These are phyloP conservation scores for Kalmanozyma brasiliensis DNA, from an alignment of 1,284 basidiomycete genomes.

Conservation along the genomic window DNA sequence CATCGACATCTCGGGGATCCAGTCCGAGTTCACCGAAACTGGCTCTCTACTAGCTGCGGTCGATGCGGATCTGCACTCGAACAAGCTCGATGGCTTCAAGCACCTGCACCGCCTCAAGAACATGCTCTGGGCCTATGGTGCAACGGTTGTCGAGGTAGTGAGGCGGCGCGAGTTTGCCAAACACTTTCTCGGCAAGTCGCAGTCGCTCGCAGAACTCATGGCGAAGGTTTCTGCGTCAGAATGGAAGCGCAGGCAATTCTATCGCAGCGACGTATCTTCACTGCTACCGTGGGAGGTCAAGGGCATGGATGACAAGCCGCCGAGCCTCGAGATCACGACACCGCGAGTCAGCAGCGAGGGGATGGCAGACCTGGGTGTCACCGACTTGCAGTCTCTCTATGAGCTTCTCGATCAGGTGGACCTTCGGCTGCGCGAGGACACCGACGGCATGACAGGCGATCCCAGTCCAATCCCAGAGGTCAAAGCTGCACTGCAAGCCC, in stretches of 20 bases:
- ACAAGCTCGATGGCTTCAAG: slow-evolving; percentile 77
- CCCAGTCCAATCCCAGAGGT: slow-evolving; percentile 50
- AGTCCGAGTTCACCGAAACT: slow-evolving; percentile 64
- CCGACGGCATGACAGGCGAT: slow-evolving; percentile 6
- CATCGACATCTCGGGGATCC: slow-evolving; percentile 64
- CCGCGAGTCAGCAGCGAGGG: slow-evolving; percentile 39
- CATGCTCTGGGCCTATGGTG: slow-evolving; percentile 91
- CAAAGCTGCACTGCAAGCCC: slow-evolving; percentile 42
- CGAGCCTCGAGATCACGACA: slow-evolving; percentile 62
- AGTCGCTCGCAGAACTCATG: slow-evolving; percentile 65
- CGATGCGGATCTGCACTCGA: slow-evolving; percentile 54
- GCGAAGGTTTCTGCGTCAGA: slow-evolving; percentile 59
- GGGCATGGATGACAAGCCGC: slow-evolving; percentile 56
- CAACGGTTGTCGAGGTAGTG: slow-evolving; percentile 89
- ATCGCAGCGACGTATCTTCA: slow-evolving; percentile 45
- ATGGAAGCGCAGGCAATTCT: slow-evolving; percentile 52
- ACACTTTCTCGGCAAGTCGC: slow-evolving; percentile 55
- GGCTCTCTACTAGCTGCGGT: slow-evolving; percentile 50
- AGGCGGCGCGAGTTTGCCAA: slow-evolving; percentile 81
- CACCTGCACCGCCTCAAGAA: slow-evolving; percentile 88
- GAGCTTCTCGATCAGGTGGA: slow-evolving; percentile 55
- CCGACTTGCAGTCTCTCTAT: slow-evolving; percentile 52
- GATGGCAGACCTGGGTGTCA: slow-evolving; percentile 43
- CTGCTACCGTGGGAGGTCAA: slow-evolving; percentile 61
- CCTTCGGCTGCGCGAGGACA: slow-evolving; percentile 22